Evolutionary conservation across 208 protist genomes (phyloP).

Genomic region (Acanthamoeba culbertsoni): DNA sequence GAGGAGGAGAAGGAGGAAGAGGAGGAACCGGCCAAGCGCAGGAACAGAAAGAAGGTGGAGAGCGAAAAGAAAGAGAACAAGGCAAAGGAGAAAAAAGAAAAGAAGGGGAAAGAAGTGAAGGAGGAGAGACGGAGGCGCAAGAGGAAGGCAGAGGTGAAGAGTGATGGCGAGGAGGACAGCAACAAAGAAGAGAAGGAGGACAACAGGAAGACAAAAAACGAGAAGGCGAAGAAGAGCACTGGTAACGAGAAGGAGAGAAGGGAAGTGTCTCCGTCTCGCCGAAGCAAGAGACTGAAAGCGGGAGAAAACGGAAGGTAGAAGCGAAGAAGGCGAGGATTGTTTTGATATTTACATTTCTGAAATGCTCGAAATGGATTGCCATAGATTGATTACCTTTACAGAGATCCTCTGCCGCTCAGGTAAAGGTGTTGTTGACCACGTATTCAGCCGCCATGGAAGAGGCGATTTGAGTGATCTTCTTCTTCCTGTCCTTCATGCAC

Average conservation of each 20-base stretch:
- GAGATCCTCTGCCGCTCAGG: too few relatives aligned
- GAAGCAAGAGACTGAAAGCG: neutral
- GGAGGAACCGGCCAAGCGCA: neutral
- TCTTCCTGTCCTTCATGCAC: conserved; percentile 73
- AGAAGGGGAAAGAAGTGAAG: neutral
- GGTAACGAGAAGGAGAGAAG: neutral
- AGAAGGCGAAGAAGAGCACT: neutral
- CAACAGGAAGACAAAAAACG: neutral
- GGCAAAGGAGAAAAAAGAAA: neutral
- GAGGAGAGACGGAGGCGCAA: neutral
- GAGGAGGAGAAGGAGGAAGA: neutral
- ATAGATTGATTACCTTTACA: too few relatives aligned
- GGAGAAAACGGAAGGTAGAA: too few relatives aligned
- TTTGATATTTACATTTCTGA: neutral
- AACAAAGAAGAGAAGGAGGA: neutral
- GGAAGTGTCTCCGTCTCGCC: neutral
- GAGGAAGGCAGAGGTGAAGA: neutral
- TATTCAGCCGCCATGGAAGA: conserved; percentile 53
- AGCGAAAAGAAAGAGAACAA: neutral
- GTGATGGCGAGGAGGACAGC: too few relatives aligned
- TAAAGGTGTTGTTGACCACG: conserved; percentile 49
- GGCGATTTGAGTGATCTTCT: conserved; percentile 32
- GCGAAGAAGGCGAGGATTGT: too few relatives aligned
- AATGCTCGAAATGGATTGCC: neutral
- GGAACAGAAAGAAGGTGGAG: neutral